A percentile compares a stretch with the other conserved stretches of the same genome.
Conservation (phyloP, 1,284 basidiomycete genomes). For the Rhodofomes roseus region DNA sequence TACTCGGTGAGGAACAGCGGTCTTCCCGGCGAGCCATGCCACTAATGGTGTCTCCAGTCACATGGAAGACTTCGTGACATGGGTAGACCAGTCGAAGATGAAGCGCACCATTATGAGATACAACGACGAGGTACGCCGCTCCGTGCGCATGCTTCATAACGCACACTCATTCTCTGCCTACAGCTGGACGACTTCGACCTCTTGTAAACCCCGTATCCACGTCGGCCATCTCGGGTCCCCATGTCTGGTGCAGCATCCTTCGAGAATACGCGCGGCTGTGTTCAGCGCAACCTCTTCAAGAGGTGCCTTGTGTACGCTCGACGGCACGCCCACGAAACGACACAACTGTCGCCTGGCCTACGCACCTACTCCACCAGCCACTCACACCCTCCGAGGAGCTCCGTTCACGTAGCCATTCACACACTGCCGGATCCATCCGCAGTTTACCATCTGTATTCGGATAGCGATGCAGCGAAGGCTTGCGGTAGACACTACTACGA, state of each 20-base stretch:
- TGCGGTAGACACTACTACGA: constrained; percentile 19
- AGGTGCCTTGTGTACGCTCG: no score
- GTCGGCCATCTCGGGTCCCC: not conserved
- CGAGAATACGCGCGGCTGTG: no score
- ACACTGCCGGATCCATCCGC: not conserved
- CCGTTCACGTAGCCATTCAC: not conserved
- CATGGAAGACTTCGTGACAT: constrained; percentile 99
- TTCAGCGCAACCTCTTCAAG: no score
- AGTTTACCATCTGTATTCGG: constrained; percentile 4
- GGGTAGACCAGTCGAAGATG: constrained; percentile 97
- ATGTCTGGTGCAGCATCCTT: no score
- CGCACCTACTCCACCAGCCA: not conserved
- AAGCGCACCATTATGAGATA: constrained; percentile 95
- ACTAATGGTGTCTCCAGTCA: constrained; percentile 46
- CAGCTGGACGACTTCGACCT: constrained; percentile 91
- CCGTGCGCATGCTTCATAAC: not conserved
- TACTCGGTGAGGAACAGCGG: constrained; percentile 54
- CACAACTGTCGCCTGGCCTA: not conserved
- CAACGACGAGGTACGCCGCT: constrained; percentile 83
- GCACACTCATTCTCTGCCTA: not conserved
- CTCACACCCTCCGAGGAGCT: not conserved
- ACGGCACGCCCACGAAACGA: not conserved
- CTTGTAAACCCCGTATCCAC: constrained; percentile 42
- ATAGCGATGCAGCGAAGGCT: not conserved
- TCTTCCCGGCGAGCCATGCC: not conserved